Evolutionary conservation across 768 basidiomycete genomes (phyloP).

Genomic region (Hericium erinaceus): DNA sequence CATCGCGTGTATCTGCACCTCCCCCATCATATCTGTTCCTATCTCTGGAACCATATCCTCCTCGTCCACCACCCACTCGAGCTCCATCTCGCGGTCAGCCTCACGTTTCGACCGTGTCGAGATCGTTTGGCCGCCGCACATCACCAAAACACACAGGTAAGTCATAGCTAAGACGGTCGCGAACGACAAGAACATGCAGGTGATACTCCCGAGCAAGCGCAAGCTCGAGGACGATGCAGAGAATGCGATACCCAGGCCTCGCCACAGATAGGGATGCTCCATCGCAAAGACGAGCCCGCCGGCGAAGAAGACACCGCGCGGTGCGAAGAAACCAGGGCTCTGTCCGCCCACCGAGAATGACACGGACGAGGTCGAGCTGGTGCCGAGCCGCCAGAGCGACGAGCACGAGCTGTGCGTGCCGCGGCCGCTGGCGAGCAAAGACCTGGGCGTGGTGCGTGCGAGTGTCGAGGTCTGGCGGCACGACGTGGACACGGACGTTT

Average conservation of each 20-base stretch:
- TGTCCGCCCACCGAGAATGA: constrained; percentile 21
- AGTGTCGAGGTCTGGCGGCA: constrained; percentile 37
- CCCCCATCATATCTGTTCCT: not conserved
- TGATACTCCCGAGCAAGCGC: constrained; percentile 4
- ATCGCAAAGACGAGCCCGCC: not conserved
- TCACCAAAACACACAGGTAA: not conserved
- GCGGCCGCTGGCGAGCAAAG: constrained; percentile 14
- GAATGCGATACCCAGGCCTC: not conserved
- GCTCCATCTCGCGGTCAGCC: not conserved
- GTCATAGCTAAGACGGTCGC: not conserved
- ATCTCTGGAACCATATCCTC: not conserved
- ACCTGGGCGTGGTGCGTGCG: constrained; percentile 22
- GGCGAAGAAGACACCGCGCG: not conserved
- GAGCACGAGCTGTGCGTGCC: constrained; percentile 44
- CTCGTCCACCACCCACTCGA: not conserved
- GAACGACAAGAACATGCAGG: not conserved
- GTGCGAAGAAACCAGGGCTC: constrained; percentile 29
- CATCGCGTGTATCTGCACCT: constrained; percentile 33
- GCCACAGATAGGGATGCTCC: not conserved
- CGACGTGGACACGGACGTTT: constrained; percentile 12
- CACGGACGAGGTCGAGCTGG: constrained; percentile 23
- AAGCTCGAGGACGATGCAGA: constrained; percentile 1
- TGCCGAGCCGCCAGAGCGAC: constrained; percentile 62
- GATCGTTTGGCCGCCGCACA: not conserved
- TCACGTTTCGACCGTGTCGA: not conserved